Base-by-base conservation (phyloP, 2,329 filamentous ascomycete species). In the Tolypocladium cylindrosporum region DNA sequence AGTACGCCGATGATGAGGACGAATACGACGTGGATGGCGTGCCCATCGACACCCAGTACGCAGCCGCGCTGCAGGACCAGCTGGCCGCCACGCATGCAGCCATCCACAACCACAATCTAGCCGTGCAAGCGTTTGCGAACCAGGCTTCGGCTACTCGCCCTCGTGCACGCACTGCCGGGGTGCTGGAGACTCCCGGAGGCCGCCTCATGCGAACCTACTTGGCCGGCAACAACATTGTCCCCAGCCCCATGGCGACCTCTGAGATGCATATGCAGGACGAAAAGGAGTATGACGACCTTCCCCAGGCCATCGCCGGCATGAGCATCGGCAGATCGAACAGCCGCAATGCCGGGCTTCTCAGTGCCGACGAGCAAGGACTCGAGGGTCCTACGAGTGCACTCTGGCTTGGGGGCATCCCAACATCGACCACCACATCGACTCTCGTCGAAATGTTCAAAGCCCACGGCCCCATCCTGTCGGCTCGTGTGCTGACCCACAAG, bases 361-460 rank as follows among this genome's bases (percentile, higher is more conserved):
- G 83, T 53, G 81, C 83, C 11, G 90, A 96, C 59, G 91, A 96
- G 62, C 84, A 85, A 62, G 89, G 85, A 42, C 79, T 96, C 45
- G 92, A 97, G 69, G 90, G 90, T 1, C 93, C 93, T 24, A 97
- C 94, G 14, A 88, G 92, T 67, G 92, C 94, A 40, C 78, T 99
- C 57, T 99, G 94, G 94, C 89, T 99, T 55, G 94, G 94, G 57
- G 97, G 93, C 72, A 97, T 99, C 59, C 94, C 94, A 14, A 92
- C 93, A 5, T 97, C 94, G 2, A 99, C 94, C 2, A 99, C 94
- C 0, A 92, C 94, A 13, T 96, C 93, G 1, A 97, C 94, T 0
- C 77, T 99, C 60, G 91, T 91, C 58, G 91, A 95, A 63, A 96
- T 97, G 76, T 99, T 99, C 77, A 90, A 90, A 71, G 83, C 87